Conservation (phyloP, 345 rosid species). For the Luvunga scandens region DNA sequence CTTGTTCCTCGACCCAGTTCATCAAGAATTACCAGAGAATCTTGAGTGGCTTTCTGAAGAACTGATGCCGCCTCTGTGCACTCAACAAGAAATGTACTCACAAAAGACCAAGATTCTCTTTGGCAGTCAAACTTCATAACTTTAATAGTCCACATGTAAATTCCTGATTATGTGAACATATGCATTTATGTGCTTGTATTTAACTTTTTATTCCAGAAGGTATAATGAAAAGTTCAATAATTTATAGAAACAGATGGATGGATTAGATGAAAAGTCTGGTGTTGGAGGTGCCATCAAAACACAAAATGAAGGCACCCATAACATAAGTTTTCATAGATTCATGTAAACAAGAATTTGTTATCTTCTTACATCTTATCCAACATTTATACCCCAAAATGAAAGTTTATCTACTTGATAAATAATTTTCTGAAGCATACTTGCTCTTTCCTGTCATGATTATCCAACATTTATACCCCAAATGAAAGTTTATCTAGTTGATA, state of each 20-base stretch:
- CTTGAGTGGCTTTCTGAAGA: conserved; percentile 90
- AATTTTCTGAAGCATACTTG: conserved; percentile 33
- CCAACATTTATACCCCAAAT: neutral
- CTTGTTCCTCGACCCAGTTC: conserved; percentile 98
- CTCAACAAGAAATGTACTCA: conserved; percentile 90
- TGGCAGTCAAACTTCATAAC: conserved; percentile 10
- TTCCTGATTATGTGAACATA: neutral
- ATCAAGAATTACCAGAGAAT: conserved; percentile 88
- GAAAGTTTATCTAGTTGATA: neutral
- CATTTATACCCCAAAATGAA: neutral
- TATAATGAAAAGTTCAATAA: neutral
- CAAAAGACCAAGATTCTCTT: conserved; percentile 12
- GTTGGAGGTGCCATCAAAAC: neutral
- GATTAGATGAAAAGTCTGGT: neutral
- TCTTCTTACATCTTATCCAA: neutral
- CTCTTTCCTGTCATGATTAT: conserved; percentile 96
- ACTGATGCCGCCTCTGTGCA: conserved; percentile 95
- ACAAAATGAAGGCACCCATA: neutral
- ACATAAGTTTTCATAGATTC: no score
- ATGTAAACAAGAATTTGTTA: neutral
- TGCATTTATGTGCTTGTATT: neutral
- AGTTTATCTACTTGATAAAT: neutral
- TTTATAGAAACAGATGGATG: neutral
- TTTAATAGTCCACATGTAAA: neutral
- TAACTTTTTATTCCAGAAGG: neutral